These are phyloP conservation scores for Favolaschia claudopus DNA, from an alignment of 768 basidiomycete species.

Conservation along the genomic window DNA sequence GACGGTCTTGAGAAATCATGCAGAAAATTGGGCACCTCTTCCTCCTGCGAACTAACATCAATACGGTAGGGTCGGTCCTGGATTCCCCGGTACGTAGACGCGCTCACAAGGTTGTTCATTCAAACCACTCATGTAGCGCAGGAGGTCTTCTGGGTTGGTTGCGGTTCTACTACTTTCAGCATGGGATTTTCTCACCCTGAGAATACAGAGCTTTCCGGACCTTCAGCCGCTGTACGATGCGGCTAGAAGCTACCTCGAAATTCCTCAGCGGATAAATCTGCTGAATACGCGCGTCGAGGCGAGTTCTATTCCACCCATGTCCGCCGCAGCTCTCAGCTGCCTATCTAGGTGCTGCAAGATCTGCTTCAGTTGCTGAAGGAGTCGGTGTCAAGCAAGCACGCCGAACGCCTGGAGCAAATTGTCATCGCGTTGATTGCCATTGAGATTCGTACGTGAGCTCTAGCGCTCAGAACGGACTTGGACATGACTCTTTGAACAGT, in stretches of 20 bases:
- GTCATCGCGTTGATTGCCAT: constrained; percentile 91
- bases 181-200: background rate
- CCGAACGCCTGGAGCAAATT: constrained; percentile 91
- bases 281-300: constrained; percentile 95
- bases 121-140: constrained; percentile 36
- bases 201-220: constrained; percentile 85
- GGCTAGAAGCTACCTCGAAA: constrained; percentile 92
- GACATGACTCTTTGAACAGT: constrained; percentile 49
- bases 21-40: constrained; percentile 96
- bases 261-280: constrained; percentile 91
- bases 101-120: constrained; percentile 8
- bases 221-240: constrained; percentile 95
- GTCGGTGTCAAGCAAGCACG: constrained; percentile 89
- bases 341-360: constrained; percentile 85
- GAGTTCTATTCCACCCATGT: constrained; percentile 29
- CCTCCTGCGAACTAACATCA: constrained; percentile 91
- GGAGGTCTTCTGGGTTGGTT: constrained; percentile 93
- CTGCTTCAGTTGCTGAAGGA: constrained; percentile 96
- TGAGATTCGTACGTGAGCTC: constrained; percentile 73
- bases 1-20: constrained; percentile 79
- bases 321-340: constrained; percentile 1
- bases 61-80: constrained; percentile 94
- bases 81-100: constrained; percentile 82
- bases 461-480: background rate
- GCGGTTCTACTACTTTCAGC: background rate